Base-by-base conservation (phyloP, 2,329 filamentous ascomycete species). In the Aspergillus carbonarius region DNA sequence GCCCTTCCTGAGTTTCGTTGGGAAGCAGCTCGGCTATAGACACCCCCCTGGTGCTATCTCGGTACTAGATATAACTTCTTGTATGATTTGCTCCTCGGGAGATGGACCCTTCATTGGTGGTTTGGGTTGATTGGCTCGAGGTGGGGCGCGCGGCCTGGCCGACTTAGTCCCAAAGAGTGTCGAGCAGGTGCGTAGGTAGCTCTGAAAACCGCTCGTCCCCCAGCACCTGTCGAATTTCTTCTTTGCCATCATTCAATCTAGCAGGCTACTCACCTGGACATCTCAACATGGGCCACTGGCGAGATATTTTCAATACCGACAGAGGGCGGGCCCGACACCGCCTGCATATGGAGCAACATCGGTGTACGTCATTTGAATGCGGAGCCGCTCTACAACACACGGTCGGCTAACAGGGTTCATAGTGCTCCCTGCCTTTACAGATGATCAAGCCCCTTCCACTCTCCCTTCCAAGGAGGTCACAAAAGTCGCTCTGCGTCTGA, bases 401-500 rank as follows among this genome's bases (percentile, higher is more conserved):
- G 40, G 34, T 50, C 60, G 25, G 51, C 60, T 66, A 54, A 67
- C 54, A 27, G 34, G 35, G 9, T 48, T 54, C 44, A 50, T 54
- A 80, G 77, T 81, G 57, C 77, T 81, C 37, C 79, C 79, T 37
- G 60, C 72, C 27, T 74, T 76, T 61, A 64, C 59, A 25, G 64
- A 66, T 40, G 78, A 81, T 34, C 64, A 75, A 42, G 59, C 72
- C 20, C 64, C 86, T 42, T 87, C 90, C 10, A 86, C 89, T 27
- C 87, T 93, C 35, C 85, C 91, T 1, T 82, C 93, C 12, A 81
- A 84, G 60, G 89, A 95, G 68, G 93, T 97, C 61, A 97, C 93
- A 61, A 93, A 93, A 72, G 83, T 96, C 57, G 93, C 93, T 25
- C 84, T 99, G 15, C 91, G 92, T 58, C 82, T 99, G 63, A 96